Evolutionary conservation across 345 rosid species (phyloP).

Genomic region (Microthlaspi erraticum): DNA sequence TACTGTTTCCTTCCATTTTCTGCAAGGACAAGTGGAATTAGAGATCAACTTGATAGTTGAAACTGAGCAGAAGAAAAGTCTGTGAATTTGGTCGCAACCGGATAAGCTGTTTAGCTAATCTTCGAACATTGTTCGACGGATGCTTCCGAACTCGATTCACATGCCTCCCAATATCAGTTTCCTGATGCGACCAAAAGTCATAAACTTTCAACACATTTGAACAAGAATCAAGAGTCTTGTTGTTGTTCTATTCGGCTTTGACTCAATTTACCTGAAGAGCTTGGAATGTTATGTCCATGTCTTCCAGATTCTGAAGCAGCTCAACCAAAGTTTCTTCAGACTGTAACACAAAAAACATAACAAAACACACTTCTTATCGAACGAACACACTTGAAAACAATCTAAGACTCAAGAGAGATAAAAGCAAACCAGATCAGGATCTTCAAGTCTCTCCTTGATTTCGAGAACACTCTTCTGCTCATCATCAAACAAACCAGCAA

Average conservation of each 20-base stretch:
- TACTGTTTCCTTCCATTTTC: constrained; percentile 95
- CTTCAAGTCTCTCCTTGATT: constrained; percentile 86
- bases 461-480: constrained; percentile 82
- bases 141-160: constrained; percentile 80
- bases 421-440: constrained; percentile 77
- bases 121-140: constrained; percentile 70
- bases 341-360: constrained; percentile 50
- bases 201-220: neutral
- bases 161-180: constrained; percentile 41
- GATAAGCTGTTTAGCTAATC: constrained; percentile 88
- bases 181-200: constrained; percentile 31
- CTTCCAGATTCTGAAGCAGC: constrained; percentile 92
- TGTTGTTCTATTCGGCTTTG: neutral
- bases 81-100: constrained; percentile 41
- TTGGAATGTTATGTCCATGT: constrained; percentile 93
- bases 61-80: neutral
- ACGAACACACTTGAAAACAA: neutral
- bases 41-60: neutral
- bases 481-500: constrained; percentile 91
- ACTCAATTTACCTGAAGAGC: constrained; percentile 72
- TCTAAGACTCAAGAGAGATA: neutral
- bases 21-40: constrained; percentile 39
- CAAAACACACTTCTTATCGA: neutral
- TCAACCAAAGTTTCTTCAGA: constrained; percentile 85
- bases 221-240: neutral